Evolutionary conservation across 352 stramenopile species (phyloP), one percentile per base, ranked within the genome.

Genomic region (Phytophthora constricta): DNA sequence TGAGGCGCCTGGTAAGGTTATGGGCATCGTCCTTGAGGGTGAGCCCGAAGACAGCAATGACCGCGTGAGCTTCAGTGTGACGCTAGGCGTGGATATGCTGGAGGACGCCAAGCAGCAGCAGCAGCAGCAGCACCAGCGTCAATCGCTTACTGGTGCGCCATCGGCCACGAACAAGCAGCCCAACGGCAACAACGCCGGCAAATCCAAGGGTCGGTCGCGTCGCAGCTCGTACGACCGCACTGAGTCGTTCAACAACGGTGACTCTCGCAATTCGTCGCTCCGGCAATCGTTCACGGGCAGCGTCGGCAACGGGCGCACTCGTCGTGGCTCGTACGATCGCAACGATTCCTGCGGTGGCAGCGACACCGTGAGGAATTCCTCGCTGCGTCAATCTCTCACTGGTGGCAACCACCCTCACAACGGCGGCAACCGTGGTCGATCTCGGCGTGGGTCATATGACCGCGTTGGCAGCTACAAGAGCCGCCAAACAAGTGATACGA

Each of bases 41-140:
- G 82, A 91, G 20, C 74, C 76, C 19, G 74, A 86, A 45, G 80
- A 90, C 47, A 81, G 49, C 37, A 70, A 42, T 19, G 74, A 92
- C 62, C 82, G 82, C 52, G 86, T 95, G 65, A 93, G 86, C 70
- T 96, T 94, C 62, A 91, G 86, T 58, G 86, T 96, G 28, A 96
- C 87, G 53, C 80, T 96, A 14, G 80, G 76, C 52, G 71, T 90
- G 16, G 84, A 93, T 41, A 55, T 87, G 23, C 14, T 79, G 5
- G 85, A 93, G 23, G 84, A 93, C 43, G 81, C 80, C 17, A 89
- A 81, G 71, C 81, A 90, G 71, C 79, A 90, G 55, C 68, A 74
- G 58, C 68, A 80, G 31, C 31, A 37, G 13, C 31, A 37, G 31
- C 65, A 79, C 34, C 64, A 82, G 70, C 84, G 84, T 39, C 51